Base-by-base conservation (phyloP, 2,329 filamentous ascomycete genomes). In the Hypoxylon sp. region DNA sequence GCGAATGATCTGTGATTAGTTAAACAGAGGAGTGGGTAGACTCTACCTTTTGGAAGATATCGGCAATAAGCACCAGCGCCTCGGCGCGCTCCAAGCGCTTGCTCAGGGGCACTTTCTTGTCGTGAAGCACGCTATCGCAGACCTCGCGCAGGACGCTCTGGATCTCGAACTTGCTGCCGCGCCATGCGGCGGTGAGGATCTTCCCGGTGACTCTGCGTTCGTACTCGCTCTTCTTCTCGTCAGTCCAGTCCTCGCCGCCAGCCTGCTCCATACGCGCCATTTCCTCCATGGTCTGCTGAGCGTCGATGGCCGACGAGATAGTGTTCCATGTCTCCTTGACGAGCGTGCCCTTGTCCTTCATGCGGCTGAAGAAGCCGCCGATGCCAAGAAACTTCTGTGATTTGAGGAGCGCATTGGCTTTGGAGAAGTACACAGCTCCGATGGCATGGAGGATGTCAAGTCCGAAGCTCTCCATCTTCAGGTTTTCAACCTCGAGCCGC, bases 241-340 rank as follows among this genome's bases (percentile, higher is more conserved):
- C 96, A 0, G 96, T 98, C 96, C 96, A 99, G 68, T 97, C 94
- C 61, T 98, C 96, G 53, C 96, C 96, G 58, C 95, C 96, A 76
- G 91, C 90, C 84, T 98, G 93, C 83, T 99, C 96, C 81, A 95
- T 86, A 79, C 95, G 94, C 60, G 94, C 94, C 96, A 99, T 98
- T 80, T 98, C 95, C 83, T 99, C 95, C 89, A 99, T 97, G 66
- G 94, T 97, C 84, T 97, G 91, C 83, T 99, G 96, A 25, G 96
- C 96, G 77, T 98, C 94, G 72, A 99, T 97, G 41, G 96, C 96
- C 56, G 93, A 97, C 70, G 90, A 94, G 78, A 99, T 98, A 30
- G 96, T 99, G 77, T 93, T 95, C 96, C 96, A 99, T 1, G 96
- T 98, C 77, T 99, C 96, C 85, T 98, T 98, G 75, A 97, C 94